Evolutionary conservation across 2,329 filamentous ascomycete species (phyloP).

Genomic region (Talaromyces piceae): DNA sequence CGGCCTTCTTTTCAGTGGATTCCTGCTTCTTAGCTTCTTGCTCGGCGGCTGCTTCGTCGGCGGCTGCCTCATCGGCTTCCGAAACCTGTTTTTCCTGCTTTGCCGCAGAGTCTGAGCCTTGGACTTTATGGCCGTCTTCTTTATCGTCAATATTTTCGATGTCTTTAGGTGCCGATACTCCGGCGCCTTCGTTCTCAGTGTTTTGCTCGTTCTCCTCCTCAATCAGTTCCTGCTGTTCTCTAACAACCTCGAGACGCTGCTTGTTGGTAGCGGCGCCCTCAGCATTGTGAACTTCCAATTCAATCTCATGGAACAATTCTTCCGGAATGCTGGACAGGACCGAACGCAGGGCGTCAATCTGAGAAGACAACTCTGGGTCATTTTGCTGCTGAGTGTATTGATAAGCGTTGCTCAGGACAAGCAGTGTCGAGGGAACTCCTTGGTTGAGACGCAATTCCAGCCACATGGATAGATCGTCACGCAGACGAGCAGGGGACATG

Average conservation of each 20-base stretch:
- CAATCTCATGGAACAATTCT: slow-evolving; percentile 98
- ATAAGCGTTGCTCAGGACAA: slow-evolving; percentile 95
- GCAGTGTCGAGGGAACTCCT: slow-evolving; percentile 88
- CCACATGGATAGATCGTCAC: slow-evolving; percentile 89
- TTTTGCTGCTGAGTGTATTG: slow-evolving; percentile 77
- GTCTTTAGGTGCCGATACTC: slow-evolving; percentile 70
- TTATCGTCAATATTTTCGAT: slow-evolving; percentile 92
- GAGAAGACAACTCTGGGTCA: slow-evolving; percentile 72
- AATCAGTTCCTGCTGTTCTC: slow-evolving; percentile 97
- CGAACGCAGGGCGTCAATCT: slow-evolving; percentile 87
- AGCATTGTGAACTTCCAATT: slow-evolving; percentile 93
- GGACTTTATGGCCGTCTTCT: slow-evolving; percentile 52
- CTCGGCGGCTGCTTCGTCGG: slow-evolving; percentile 32
- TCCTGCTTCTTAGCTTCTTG: background rate
- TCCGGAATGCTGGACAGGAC: slow-evolving; percentile 93
- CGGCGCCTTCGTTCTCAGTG: slow-evolving; percentile 67
- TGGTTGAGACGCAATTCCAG: slow-evolving; percentile 87
- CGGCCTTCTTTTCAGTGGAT: slow-evolving; percentile 1
- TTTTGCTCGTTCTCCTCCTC: slow-evolving; percentile 94
- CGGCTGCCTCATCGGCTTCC: slow-evolving; percentile 37
- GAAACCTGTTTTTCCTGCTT: slow-evolving; percentile 33
- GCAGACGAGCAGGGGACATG: slow-evolving; percentile 77
- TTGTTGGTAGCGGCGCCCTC: slow-evolving; percentile 98
- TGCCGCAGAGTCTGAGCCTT: slow-evolving; percentile 34
- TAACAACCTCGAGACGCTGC: slow-evolving; percentile 94